Percentiles rank a stretch among this genome's conserved stretches.
phyloP scores from a whole-genome alignment of 2,329 filamentous ascomycete genomes.

The Aspergillus hortae region DNA sequence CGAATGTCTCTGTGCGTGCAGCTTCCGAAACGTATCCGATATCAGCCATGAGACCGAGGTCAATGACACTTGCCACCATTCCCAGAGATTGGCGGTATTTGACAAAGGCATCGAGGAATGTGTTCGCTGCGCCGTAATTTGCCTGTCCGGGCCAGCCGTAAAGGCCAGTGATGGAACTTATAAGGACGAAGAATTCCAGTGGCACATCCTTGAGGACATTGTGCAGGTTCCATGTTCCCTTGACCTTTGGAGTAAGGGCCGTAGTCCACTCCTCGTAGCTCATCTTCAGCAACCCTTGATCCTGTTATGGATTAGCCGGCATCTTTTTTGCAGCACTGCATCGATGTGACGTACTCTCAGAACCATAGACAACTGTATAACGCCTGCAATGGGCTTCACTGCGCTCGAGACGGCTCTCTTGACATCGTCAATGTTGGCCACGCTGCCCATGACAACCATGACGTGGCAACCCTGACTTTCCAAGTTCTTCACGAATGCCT shows the following conservation, averaged over 20 bases:
- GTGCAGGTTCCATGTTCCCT: constrained; percentile 30
- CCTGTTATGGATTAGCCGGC: constrained; percentile 9
- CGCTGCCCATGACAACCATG: constrained; percentile 16
- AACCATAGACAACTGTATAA: constrained; percentile 19
- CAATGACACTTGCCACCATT: constrained; percentile 18
- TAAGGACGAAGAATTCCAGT: constrained; percentile 25
- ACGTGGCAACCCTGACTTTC: constrained; percentile 18
- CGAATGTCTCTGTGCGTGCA: constrained; percentile 12
- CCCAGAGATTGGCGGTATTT: constrained; percentile 20
- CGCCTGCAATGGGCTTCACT: constrained; percentile 14
- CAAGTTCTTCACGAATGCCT: constrained; percentile 21
- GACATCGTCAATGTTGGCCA: constrained; percentile 18
- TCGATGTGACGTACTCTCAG: constrained; percentile 3
- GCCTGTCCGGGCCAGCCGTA: constrained; percentile 40
- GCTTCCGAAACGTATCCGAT: constrained; percentile 20
- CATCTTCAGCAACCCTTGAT: constrained; percentile 30
- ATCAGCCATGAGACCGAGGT: constrained; percentile 24
- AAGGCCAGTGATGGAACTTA: constrained; percentile 31
- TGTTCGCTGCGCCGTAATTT: constrained; percentile 36
- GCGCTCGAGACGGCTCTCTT: constrained; percentile 9
- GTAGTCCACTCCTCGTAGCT: constrained; percentile 28
- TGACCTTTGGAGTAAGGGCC: constrained; percentile 32
- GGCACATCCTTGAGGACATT: constrained; percentile 3
- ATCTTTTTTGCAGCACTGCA: too few species aligned
- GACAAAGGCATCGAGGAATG: constrained; percentile 30